Evolutionary conservation across 2,329 filamentous ascomycete species (phyloP).

Genomic region (Arthrobotrys sphaeroides): DNA sequence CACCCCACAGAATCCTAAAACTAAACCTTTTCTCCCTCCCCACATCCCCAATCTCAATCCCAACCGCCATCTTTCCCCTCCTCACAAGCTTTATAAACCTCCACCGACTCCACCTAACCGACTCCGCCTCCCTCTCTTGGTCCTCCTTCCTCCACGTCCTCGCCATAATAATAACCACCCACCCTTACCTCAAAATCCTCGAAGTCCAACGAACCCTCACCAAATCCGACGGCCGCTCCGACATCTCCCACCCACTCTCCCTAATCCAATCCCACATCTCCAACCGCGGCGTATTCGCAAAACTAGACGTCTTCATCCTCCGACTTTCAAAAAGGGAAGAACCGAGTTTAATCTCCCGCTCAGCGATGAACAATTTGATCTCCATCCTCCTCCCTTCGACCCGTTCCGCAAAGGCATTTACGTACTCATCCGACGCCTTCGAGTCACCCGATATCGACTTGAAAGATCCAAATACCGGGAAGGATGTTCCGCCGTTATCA

Average conservation of each 20-base stretch:
- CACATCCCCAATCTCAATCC: slow-evolving; percentile 6
- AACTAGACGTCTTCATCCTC: slow-evolving; percentile 34
- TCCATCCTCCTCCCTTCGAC: slow-evolving; percentile 8
- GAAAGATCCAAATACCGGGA: not conserved
- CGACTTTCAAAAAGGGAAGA: slow-evolving; percentile 12
- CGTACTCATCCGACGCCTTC: not conserved
- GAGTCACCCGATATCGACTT: slow-evolving; percentile 15
- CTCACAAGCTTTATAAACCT: slow-evolving; percentile 35
- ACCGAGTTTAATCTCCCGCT: not conserved
- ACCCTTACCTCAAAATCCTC: slow-evolving; percentile 45
- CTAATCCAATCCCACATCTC: slow-evolving; percentile 1
- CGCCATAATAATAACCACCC: slow-evolving; percentile 43
- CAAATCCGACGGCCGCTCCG: slow-evolving; percentile 19
- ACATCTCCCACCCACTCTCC: not conserved
- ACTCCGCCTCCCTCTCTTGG: slow-evolving; percentile 40
- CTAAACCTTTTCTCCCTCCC: slow-evolving; percentile 29
- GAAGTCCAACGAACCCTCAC: slow-evolving; percentile 40
- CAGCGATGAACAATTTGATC: slow-evolving; percentile 35
- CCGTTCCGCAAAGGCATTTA: slow-evolving; percentile 31
- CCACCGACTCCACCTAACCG: slow-evolving; percentile 26
- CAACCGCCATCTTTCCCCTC: slow-evolving; percentile 30
- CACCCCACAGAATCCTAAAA: not conserved
- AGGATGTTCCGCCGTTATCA: not conserved
- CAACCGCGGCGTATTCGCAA: not conserved
- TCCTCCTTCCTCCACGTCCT: slow-evolving; percentile 30